Evolutionary conservation across 1,284 basidiomycete species (phyloP).

Genomic region (Ganoderma boninense): DNA sequence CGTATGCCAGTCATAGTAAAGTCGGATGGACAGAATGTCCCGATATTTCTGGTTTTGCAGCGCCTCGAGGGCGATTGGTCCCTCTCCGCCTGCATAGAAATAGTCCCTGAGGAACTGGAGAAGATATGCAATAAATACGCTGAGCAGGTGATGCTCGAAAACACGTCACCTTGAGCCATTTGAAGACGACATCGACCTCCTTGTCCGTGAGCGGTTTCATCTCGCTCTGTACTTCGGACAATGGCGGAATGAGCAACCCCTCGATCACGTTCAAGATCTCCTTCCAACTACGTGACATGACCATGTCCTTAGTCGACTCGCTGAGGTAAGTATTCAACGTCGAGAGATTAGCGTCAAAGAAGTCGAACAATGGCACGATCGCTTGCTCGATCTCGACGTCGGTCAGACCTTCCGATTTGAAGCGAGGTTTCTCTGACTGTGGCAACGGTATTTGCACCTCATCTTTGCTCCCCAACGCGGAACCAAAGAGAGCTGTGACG

Average conservation of each 20-base stretch:
- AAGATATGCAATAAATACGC: constrained; percentile 13
- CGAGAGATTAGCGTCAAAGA: constrained; percentile 94
- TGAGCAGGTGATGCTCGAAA: background rate
- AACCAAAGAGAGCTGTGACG: constrained; percentile 83
- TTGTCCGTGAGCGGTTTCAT: constrained; percentile 94
- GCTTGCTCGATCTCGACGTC: constrained; percentile 97
- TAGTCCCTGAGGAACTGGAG: constrained; percentile 90
- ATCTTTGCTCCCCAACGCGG: constrained; percentile 64
- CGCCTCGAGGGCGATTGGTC: constrained; percentile 85
- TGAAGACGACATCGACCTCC: constrained; percentile 98
- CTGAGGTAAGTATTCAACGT: constrained; percentile 92
- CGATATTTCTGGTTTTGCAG: constrained; percentile 98
- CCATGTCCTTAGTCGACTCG: constrained; percentile 88
- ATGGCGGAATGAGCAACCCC: constrained; percentile 88
- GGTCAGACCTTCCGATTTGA: constrained; percentile 78
- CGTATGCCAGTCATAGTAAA: constrained; percentile 96
- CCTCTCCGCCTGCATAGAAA: constrained; percentile 95
- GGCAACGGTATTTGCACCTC: constrained; percentile 86
- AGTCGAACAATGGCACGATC: constrained; percentile 93
- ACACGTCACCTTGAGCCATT: constrained; percentile 87
- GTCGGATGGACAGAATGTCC: constrained; percentile 87
- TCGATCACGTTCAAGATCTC: constrained; percentile 93
- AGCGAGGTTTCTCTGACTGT: constrained; percentile 70
- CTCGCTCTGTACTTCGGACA: constrained; percentile 89
- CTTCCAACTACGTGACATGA: constrained; percentile 97